Conservation (phyloP, 805 yeast species). For the Clavispora phyllophila region DNA sequence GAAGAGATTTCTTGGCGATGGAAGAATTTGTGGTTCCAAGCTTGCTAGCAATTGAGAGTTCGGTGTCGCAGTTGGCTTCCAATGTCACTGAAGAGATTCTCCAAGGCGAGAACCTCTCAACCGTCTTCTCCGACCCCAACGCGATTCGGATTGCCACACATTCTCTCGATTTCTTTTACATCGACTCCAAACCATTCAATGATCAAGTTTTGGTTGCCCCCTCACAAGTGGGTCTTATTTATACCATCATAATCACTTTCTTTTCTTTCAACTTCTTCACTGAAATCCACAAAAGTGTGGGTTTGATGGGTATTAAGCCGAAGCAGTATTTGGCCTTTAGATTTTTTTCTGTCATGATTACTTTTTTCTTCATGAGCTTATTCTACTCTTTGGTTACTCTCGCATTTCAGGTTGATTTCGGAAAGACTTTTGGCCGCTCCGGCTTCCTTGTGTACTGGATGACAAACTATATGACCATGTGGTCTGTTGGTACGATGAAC, state of each 20-base stretch:
- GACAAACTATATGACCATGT: slow-evolving; percentile 60
- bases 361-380: slow-evolving; percentile 55
- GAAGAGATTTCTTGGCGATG: slow-evolving; percentile 55
- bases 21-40: slow-evolving; percentile 37
- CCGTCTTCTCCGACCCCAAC: slow-evolving; percentile 8
- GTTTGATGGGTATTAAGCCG: slow-evolving; percentile 38
- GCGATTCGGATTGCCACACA: slow-evolving; percentile 20
- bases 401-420: slow-evolving; percentile 62
- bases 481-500: slow-evolving; percentile 72
- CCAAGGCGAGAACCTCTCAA: slow-evolving; percentile 11
- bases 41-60: slow-evolving; percentile 30
- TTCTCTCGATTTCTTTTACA: slow-evolving; percentile 29
- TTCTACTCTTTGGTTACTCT: slow-evolving; percentile 56
- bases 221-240: slow-evolving; percentile 70
- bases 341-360: slow-evolving; percentile 42
- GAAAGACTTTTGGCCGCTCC: slow-evolving; percentile 53
- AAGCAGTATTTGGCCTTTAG: slow-evolving; percentile 50
- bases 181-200: slow-evolving; percentile 48
- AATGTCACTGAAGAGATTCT: slow-evolving; percentile 15
- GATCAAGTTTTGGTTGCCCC: slow-evolving; percentile 58
- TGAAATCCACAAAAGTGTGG: slow-evolving; percentile 47
- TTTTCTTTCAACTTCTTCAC: slow-evolving; percentile 62
- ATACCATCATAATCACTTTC: slow-evolving; percentile 64
- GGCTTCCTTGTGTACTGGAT: slow-evolving; percentile 78
- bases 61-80: slow-evolving; percentile 24